Conservation (phyloP, 2,329 filamentous ascomycete species). For the Aspergillus jensenii region DNA sequence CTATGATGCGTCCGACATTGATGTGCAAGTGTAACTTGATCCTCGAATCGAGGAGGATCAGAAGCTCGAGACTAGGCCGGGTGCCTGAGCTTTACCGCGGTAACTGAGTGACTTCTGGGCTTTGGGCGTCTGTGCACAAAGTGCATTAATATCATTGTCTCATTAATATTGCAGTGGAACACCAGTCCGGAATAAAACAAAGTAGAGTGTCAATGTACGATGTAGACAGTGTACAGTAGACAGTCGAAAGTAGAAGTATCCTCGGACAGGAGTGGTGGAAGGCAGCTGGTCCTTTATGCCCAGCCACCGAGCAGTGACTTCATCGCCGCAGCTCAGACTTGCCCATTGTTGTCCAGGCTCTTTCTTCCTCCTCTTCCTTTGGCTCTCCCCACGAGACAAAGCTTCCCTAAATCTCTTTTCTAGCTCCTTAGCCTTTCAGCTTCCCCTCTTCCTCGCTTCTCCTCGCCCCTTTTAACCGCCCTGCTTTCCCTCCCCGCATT, state of each 20-base stretch:
- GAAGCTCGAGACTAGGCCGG: not conserved
- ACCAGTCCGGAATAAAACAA: not conserved
- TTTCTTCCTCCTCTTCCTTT: slow-evolving; percentile 6
- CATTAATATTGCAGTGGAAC: not conserved
- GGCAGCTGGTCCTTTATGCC: not conserved
- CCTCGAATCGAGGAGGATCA: not conserved
- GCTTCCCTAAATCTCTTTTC: slow-evolving; percentile 9
- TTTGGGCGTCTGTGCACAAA: not conserved
- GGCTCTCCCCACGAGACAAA: slow-evolving; percentile 8
- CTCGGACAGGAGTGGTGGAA: too few relatives aligned
- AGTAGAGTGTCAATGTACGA: too few relatives aligned
- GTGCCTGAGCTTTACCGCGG: slow-evolving; percentile 10
- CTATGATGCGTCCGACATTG: not conserved
- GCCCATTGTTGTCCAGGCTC: not conserved
- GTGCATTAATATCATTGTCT: too few relatives aligned
- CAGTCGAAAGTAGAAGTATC: too few relatives aligned
- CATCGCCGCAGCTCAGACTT: slow-evolving; percentile 3
- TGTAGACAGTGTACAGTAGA: too few relatives aligned
- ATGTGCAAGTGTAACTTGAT: not conserved
- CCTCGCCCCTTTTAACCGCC: slow-evolving; percentile 3
- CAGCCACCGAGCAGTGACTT: slow-evolving; percentile 10
- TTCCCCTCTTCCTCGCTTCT: not conserved
- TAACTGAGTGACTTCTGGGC: slow-evolving; percentile 4
- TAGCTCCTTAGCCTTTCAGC: slow-evolving; percentile 9
- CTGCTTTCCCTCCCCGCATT: slow-evolving; percentile 4